phyloP scores from a whole-genome alignment of 345 rosid species.

The Corymbia maculata region DNA sequence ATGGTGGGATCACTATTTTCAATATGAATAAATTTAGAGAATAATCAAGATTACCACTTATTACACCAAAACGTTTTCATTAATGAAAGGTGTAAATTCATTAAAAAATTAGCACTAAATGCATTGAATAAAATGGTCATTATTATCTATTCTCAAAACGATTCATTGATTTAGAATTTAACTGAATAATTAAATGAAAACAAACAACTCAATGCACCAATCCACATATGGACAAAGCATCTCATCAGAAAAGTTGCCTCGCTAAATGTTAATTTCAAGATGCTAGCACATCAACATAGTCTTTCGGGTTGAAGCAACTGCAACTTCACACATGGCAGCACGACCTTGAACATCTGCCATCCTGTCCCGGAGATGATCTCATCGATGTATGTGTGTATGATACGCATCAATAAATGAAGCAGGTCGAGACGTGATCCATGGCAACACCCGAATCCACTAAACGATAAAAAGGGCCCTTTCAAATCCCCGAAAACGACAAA shows the following conservation, averaged over 20 bases:
- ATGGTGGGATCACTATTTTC: not conserved
- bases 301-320: not conserved
- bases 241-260: not conserved
- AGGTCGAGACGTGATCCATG: not conserved
- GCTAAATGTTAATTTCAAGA: no score
- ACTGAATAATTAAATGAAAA: no score
- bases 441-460: not conserved
- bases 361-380: not conserved
- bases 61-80: no score
- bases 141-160: no score
- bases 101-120: no score
- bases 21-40: no score
- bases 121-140: no score
- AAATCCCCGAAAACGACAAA: not conserved
- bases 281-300: not conserved
- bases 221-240: not conserved
- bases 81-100: no score
- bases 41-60: no score
- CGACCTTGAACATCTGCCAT: not conserved
- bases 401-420: not conserved
- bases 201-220: no score
- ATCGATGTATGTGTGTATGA: not conserved
- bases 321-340: not conserved
- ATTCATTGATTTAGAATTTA: no score
- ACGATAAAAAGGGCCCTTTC: not conserved